Percentiles rank a stretch among this genome's conserved stretches.
Conservation (phyloP, 495 filamentous ascomycete species). For the Lepraria neglecta region DNA sequence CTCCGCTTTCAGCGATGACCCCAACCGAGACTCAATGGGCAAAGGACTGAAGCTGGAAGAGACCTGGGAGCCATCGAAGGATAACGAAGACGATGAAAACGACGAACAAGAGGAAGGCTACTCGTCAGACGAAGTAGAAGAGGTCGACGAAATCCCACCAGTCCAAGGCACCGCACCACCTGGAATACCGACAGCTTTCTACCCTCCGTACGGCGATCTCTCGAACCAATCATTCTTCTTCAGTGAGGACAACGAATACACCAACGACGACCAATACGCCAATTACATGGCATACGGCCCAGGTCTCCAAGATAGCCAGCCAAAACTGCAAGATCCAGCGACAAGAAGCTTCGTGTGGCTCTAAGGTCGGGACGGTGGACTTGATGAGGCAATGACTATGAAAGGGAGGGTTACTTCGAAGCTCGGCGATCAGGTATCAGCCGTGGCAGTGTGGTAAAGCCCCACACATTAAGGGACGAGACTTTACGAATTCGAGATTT, state of each 20-base stretch:
- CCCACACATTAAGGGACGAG: background rate
- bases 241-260: conserved; percentile 35
- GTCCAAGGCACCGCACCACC: conserved; percentile 9
- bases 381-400: background rate
- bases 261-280: conserved; percentile 31
- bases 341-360: conserved; percentile 23
- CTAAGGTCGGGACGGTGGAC: background rate
- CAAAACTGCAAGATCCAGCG: conserved; percentile 22
- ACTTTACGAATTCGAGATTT: conserved; percentile 2
- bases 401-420: background rate
- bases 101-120: conserved; percentile 41
- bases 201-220: conserved; percentile 33
- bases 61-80: conserved; percentile 62
- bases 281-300: conserved; percentile 26
- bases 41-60: conserved; percentile 80
- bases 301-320: conserved; percentile 22
- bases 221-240: conserved; percentile 46
- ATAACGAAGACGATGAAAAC: conserved; percentile 54
- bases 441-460: conserved; percentile 1
- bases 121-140: conserved; percentile 36
- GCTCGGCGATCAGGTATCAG: conserved; percentile 10
- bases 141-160: conserved; percentile 20
- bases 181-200: conserved; percentile 33
- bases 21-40: conserved; percentile 39
- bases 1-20: conserved; percentile 39